Evolutionary conservation across 1,284 basidiomycete genomes (phyloP).

Genomic region (Leccinum ponderosum): DNA sequence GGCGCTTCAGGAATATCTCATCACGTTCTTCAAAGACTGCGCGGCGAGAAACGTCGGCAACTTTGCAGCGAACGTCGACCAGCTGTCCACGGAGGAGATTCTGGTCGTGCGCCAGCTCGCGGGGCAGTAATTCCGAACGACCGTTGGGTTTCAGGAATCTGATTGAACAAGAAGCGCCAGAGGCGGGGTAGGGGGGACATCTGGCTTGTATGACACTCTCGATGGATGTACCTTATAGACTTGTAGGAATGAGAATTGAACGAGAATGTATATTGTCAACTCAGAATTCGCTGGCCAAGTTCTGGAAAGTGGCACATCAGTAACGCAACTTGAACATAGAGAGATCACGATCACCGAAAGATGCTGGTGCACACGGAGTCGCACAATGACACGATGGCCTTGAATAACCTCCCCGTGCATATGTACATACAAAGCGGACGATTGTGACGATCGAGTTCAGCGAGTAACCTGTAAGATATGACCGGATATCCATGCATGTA

Average conservation of each 20-base stretch:
- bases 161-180: background rate
- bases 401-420: background rate
- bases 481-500: background rate
- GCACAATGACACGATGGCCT: background rate
- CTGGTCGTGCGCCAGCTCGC: conserved; percentile 64
- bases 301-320: background rate
- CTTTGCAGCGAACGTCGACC: conserved; percentile 65
- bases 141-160: background rate
- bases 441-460: background rate
- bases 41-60: conserved; percentile 65
- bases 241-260: conserved; percentile 1
- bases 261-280: background rate
- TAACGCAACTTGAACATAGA: background rate
- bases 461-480: background rate
- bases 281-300: background rate
- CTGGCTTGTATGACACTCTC: conserved; percentile 9
- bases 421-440: background rate
- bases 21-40: conserved; percentile 69
- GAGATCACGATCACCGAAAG: background rate
- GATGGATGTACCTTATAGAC: background rate
- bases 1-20: conserved; percentile 58
- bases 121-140: conserved; percentile 19
- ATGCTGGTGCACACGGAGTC: background rate
- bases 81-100: conserved; percentile 69
- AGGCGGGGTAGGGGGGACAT: background rate